A percentile compares a stretch with the other conserved stretches of the same genome.
Conservation (phyloP, 1,284 basidiomycete genomes). For the Rhodotorula sp. region DNA sequence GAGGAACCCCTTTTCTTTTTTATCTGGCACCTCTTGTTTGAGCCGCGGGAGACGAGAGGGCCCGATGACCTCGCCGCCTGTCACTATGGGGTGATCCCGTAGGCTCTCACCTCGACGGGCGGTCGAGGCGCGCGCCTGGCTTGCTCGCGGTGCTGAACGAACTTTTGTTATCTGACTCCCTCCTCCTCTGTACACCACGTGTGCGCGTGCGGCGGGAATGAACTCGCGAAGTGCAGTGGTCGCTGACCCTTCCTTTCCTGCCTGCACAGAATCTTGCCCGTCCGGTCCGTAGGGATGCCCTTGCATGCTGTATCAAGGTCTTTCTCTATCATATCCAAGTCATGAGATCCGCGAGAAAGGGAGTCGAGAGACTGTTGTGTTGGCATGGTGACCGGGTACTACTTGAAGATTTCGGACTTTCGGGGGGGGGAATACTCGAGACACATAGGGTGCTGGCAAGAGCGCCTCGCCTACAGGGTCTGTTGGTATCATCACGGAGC, state of each 20-base stretch:
- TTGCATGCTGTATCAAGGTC: too few relatives aligned
- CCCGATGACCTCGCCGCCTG: neutral
- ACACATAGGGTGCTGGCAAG: too few relatives aligned
- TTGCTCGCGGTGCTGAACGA: slow-evolving; percentile 6
- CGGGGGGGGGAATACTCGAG: too few relatives aligned
- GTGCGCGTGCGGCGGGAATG: neutral
- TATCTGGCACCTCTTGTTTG: slow-evolving; percentile 17
- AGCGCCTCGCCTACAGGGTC: neutral
- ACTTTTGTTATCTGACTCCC: slow-evolving; percentile 19
- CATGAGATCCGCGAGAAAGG: too few relatives aligned
- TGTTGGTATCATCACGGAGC: neutral
- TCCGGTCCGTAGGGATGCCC: too few relatives aligned
- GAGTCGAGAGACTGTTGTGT: too few relatives aligned
- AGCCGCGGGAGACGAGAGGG: neutral
- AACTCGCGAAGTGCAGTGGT: neutral
- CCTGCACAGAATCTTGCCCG: too few relatives aligned
- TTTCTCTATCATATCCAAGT: too few relatives aligned
- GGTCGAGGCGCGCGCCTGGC: neutral
- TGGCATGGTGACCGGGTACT: too few relatives aligned
- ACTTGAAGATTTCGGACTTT: too few relatives aligned
- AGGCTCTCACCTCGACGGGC: slow-evolving; percentile 18
- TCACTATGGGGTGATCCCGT: slow-evolving; percentile 15
- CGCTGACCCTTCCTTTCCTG: neutral
- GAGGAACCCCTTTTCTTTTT: slow-evolving; percentile 5
- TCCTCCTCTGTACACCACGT: neutral